phyloP scores from a whole-genome alignment of 495 filamentous ascomycete species.

The Aspergillus taichungensis region DNA sequence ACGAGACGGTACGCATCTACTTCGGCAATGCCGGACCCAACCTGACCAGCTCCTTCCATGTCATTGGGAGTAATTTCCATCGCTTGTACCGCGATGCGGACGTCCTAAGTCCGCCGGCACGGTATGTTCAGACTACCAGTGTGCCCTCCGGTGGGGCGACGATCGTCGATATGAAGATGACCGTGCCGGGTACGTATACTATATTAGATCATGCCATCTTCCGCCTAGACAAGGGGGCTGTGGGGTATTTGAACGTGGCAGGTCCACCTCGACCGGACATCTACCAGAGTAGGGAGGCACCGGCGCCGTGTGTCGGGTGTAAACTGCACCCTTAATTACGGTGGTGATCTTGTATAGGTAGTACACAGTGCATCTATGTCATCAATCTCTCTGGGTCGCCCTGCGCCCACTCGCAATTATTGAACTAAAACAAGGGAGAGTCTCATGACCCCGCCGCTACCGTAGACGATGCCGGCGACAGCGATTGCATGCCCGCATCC shows the following conservation, averaged over 20 bases:
- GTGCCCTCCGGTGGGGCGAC: slow-evolving; percentile 9
- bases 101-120: slow-evolving; percentile 11
- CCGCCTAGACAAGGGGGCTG: slow-evolving; percentile 11
- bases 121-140: slow-evolving; percentile 6
- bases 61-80: slow-evolving; percentile 13
- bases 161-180: slow-evolving; percentile 14
- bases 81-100: slow-evolving; percentile 10
- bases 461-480: slow-evolving; percentile 7
- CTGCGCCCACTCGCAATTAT: too few relatives aligned
- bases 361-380: too few relatives aligned
- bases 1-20: slow-evolving; percentile 10
- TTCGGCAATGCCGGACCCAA: slow-evolving; percentile 14
- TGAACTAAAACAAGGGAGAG: too few relatives aligned
- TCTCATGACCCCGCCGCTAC: background rate
- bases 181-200: slow-evolving; percentile 13
- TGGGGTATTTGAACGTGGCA: slow-evolving; percentile 11
- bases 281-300: slow-evolving; percentile 6
- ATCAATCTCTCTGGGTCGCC: too few relatives aligned
- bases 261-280: slow-evolving; percentile 5
- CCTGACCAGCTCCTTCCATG: slow-evolving; percentile 15
- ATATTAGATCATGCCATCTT: slow-evolving; percentile 16
- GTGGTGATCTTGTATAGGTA: too few relatives aligned
- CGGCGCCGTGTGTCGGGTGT: slow-evolving; percentile 12
- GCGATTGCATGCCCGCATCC: slow-evolving; percentile 7
- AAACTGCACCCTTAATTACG: slow-evolving; percentile 9